phyloP scores from a whole-genome alignment of 306 rosid genomes.

The Rubus parviflorus region DNA sequence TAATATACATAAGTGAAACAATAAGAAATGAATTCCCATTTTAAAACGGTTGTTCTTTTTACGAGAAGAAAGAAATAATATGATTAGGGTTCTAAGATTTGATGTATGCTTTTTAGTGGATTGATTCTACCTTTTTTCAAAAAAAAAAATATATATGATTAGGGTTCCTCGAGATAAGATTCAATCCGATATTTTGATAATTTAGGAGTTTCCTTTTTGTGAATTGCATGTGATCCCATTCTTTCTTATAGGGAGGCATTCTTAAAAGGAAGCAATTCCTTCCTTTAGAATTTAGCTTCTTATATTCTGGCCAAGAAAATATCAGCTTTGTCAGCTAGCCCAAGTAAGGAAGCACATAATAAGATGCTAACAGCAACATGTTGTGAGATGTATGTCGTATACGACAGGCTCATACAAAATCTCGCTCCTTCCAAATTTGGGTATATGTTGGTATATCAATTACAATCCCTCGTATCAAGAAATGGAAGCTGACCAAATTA shows the following conservation, averaged over 20 bases:
- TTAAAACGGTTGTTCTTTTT: neutral
- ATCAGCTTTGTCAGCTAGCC: neutral
- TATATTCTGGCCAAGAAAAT: neutral
- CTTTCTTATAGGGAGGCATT: neutral
- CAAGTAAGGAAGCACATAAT: neutral
- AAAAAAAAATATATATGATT: too few species aligned
- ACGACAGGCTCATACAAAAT: neutral
- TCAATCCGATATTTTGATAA: neutral
- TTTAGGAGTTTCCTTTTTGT: neutral
- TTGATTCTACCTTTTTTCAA: too few species aligned
- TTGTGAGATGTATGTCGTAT: neutral
- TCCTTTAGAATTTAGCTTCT: neutral
- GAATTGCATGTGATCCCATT: neutral
- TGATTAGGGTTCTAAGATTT: neutral
- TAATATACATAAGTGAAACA: neutral
- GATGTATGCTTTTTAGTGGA: too few species aligned
- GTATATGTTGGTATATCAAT: neutral
- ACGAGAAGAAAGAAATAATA: neutral
- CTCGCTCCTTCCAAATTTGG: slow-evolving; percentile 5
- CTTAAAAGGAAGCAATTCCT: neutral
- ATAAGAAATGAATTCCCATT: neutral
- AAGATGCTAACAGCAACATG: neutral
- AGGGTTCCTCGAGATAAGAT: neutral
- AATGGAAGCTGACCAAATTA: neutral
- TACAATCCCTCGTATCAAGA: neutral